Percentiles rank a stretch among this genome's conserved stretches.
These are phyloP conservation scores for Tetramitus jugosus DNA, from an alignment of 208 protist species.

Conservation along the genomic window DNA sequence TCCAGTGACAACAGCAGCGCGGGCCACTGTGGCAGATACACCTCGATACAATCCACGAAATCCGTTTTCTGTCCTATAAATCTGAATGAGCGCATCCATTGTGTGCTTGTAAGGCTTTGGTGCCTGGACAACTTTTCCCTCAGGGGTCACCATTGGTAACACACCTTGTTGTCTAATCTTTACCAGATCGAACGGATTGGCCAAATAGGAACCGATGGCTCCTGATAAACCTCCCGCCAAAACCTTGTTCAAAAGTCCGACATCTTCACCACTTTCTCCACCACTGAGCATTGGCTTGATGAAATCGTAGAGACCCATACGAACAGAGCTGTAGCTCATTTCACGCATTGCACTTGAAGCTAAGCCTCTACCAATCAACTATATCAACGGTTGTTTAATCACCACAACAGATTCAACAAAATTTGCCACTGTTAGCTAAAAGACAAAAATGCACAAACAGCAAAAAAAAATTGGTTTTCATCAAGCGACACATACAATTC, in stretches of 20 bases:
- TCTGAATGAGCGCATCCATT: background rate
- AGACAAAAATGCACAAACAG: too few relatives aligned
- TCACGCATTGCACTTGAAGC: background rate
- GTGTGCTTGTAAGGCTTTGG: background rate
- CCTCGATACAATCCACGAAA: constrained; percentile 23
- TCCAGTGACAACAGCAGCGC: constrained; percentile 27
- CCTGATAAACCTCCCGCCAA: constrained; percentile 14
- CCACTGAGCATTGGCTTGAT: background rate
- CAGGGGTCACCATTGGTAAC: too few relatives aligned
- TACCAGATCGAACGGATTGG: constrained; percentile 16
- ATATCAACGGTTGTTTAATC: too few relatives aligned
- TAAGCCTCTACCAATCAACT: constrained; percentile 6
- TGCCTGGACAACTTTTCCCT: too few relatives aligned
- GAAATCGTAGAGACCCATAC: constrained; percentile 26
- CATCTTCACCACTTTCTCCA: background rate
- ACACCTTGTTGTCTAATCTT: constrained; percentile 13
- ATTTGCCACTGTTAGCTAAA: too few relatives aligned
- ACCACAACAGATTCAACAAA: too few relatives aligned
- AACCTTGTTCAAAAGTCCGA: constrained; percentile 9
- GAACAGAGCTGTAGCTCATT: constrained; percentile 6
- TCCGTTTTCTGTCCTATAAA: constrained; percentile 6
- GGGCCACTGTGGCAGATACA: constrained; percentile 7
- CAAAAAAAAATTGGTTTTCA: too few relatives aligned
- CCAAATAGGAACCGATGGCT: background rate
- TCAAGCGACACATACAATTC: too few relatives aligned